Conservation (phyloP, 345 rosid species). For the Brassica rapa region DNA sequence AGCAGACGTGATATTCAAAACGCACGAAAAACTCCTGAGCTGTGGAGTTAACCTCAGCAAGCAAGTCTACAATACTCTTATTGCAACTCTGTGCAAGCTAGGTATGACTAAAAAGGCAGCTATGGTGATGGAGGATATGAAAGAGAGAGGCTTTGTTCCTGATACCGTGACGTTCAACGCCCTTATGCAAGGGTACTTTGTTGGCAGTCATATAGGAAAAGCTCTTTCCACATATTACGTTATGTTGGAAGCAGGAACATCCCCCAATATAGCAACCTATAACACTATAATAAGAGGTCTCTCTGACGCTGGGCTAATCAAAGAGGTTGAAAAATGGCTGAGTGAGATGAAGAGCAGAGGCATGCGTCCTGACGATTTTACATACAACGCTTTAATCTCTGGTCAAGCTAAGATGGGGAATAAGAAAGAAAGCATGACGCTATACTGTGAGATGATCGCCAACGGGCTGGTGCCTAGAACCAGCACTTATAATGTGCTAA, state of each 20-base stretch:
- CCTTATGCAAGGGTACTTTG: slow-evolving; percentile 67
- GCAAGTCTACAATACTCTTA: slow-evolving; percentile 65
- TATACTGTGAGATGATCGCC: slow-evolving; percentile 77
- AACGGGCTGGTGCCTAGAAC: slow-evolving; percentile 74
- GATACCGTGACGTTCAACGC: slow-evolving; percentile 69
- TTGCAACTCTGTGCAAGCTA: slow-evolving; percentile 62
- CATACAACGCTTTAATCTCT: slow-evolving; percentile 64
- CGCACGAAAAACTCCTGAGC: slow-evolving; percentile 58
- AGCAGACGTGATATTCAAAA: slow-evolving; percentile 53
- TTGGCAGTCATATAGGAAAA: slow-evolving; percentile 52
- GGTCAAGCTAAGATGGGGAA: slow-evolving; percentile 76
- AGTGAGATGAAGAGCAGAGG: slow-evolving; percentile 64
- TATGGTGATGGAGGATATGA: slow-evolving; percentile 58
- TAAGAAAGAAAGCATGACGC: slow-evolving; percentile 57
- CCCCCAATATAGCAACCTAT: slow-evolving; percentile 64
- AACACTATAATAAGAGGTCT: slow-evolving; percentile 68
- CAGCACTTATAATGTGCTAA: slow-evolving; percentile 76
- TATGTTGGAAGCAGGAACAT: slow-evolving; percentile 60
- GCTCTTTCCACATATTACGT: slow-evolving; percentile 54
- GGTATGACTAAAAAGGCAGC: slow-evolving; percentile 79
- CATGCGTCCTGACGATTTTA: slow-evolving; percentile 58
- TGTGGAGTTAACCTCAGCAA: slow-evolving; percentile 60
- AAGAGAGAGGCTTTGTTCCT: slow-evolving; percentile 49
- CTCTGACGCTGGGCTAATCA: slow-evolving; percentile 48
- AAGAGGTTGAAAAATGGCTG: slow-evolving; percentile 55